Base-by-base conservation (phyloP, 2,329 filamentous ascomycete genomes). In the Sporothrix pseudoabietina region DNA sequence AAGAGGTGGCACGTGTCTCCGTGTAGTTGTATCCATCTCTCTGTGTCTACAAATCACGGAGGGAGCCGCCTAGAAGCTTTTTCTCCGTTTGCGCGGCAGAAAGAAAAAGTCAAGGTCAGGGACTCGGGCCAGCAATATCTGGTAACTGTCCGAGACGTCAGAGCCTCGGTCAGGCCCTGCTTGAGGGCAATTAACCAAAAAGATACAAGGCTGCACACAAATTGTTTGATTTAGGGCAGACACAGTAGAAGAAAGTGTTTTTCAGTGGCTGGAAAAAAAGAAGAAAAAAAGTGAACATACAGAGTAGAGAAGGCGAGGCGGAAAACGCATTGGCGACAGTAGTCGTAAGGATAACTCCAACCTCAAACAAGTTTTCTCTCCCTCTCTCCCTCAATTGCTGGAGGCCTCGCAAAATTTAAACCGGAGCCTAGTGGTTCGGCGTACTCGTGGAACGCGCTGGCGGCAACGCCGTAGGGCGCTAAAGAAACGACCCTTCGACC, bases 351-450 rank as follows among this genome's bases (percentile, higher is more conserved):
- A 65, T 44, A 47, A 39, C 35, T 47, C n/a, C 61, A 41, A 44
- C 61, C 16, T 44, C 61, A 47, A 66, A 30, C 61, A 66, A 66
- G 65, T 32, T 49, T 35, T n/a, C 30, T 35, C 14, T 14, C 22
- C 22, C 65, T 22, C 8, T 35, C 35, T 35, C 35, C 35, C 35
- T 35, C 35, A 4, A 35, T 44, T 39, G 30, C 44, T 16, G 66
- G 66, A 69, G 66, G 66, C 66, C 66, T 69, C 66, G 66, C 66
- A 69, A 69, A 69, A 54, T 22, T 52, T 22, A 52, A 49, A 52
- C 44, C 44, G 65, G 14, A 32, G 65, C 26, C 65, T 32, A 54
- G 9, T 54, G 14, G 44, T 4, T 49, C 44, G 44, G 44, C 44
- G 44, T 49, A 12, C 14, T 49, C 1, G 44, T 22, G 52, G 44